Evolutionary conservation across 441 rosid species (phyloP).

Genomic region (Pelargonium australe): DNA sequence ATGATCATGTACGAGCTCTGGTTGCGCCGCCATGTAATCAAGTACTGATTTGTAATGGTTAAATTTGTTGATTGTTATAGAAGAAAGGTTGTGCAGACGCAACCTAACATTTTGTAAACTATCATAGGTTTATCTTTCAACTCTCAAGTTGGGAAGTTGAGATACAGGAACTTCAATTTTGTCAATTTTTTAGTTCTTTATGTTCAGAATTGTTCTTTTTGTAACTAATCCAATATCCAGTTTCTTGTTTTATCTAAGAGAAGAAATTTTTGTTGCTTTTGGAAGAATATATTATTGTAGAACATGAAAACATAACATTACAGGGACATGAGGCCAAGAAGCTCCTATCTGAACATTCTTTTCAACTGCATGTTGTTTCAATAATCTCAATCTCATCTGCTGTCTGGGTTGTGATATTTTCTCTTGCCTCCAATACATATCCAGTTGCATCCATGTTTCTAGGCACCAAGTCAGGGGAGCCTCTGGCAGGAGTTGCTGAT

Average conservation of each 20-base stretch:
- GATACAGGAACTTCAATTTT: neutral
- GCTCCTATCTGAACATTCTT: neutral
- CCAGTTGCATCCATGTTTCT: neutral
- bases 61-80: constrained; percentile 5
- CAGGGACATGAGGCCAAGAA: too few relatives aligned
- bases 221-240: neutral
- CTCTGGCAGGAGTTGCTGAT: neutral
- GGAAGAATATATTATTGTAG: too few relatives aligned
- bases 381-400: neutral
- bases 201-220: neutral
- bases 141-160: constrained; percentile 7
- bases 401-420: neutral
- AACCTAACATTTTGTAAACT: constrained; percentile 27
- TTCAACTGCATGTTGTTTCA: neutral
- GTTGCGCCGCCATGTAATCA: constrained; percentile 83
- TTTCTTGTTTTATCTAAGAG: too few relatives aligned
- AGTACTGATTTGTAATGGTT: constrained; percentile 42
- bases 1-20: constrained; percentile 94
- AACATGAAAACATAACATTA: neutral
- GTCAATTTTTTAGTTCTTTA: constrained; percentile 20
- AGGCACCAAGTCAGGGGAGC: neutral
- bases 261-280: too few relatives aligned
- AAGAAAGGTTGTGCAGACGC: constrained; percentile 19
- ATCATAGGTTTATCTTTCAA: constrained; percentile 7
- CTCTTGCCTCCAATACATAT: neutral